Conservation (phyloP, 2,329 filamentous ascomycete species). For the Curvularia sp. region DNA sequence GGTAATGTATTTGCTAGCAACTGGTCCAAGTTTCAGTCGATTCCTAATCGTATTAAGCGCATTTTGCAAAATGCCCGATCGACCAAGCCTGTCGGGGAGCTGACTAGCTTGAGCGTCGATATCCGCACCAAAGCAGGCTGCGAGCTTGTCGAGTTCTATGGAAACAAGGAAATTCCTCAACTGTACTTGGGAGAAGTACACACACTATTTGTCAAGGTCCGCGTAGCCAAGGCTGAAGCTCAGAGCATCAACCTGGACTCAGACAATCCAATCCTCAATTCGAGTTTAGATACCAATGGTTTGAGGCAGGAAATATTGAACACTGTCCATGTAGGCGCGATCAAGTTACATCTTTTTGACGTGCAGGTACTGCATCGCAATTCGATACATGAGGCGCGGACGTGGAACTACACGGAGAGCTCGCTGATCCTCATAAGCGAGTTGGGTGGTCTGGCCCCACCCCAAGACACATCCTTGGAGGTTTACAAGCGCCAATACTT, state of each 20-base stretch:
- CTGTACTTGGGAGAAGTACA: conserved; percentile 41
- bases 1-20: conserved; percentile 38
- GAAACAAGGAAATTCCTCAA: conserved; percentile 25
- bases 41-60: conserved; percentile 30
- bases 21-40: conserved; percentile 35
- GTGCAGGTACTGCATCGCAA: conserved; percentile 36
- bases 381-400: conserved; percentile 25
- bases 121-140: conserved; percentile 36
- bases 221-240: conserved; percentile 26
- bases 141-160: conserved; percentile 30
- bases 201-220: conserved; percentile 33
- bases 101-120: conserved; percentile 33
- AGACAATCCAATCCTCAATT: conserved; percentile 32
- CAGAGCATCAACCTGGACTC: conserved; percentile 27
- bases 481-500: conserved; percentile 38
- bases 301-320: conserved; percentile 34
- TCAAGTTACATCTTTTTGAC: conserved; percentile 35
- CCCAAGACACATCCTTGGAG: conserved; percentile 25
- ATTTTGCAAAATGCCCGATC: conserved; percentile 40
- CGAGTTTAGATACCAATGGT: conserved; percentile 30
- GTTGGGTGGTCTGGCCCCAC: conserved; percentile 31
- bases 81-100: conserved; percentile 29
- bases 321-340: conserved; percentile 24
- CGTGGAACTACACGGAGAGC: conserved; percentile 38
- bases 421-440: conserved; percentile 32